Percentiles rank a stretch among this genome's conserved stretches.
Evolutionary conservation across 441 rosid genomes (phyloP).

Genomic region (Populus trichocarpa): DNA sequence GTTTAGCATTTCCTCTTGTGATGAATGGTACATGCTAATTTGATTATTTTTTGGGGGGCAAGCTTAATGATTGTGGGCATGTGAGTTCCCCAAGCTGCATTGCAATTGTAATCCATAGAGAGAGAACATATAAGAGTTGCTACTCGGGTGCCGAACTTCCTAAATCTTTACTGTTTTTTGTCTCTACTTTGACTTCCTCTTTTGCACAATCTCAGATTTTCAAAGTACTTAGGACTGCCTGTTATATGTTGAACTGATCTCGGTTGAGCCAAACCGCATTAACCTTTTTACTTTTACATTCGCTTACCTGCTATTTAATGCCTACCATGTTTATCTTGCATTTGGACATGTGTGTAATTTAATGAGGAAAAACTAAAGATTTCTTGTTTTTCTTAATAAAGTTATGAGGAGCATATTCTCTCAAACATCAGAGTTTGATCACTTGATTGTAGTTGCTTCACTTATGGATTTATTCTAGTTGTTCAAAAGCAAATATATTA

Average conservation of each 20-base stretch:
- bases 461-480: not conserved
- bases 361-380: too few species aligned
- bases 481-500: too few species aligned
- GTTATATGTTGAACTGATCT: not conserved
- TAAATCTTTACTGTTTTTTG: too few species aligned
- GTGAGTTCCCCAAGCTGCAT: not conserved
- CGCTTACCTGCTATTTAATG: not conserved
- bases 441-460: not conserved
- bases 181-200: not conserved
- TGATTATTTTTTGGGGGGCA: too few species aligned
- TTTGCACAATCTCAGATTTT: not conserved
- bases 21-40: not conserved
- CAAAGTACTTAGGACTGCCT: not conserved
- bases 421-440: constrained; percentile 1
- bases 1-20: not conserved
- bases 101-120: not conserved
- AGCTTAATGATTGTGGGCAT: not conserved
- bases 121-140: too few species aligned
- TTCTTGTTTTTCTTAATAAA: not conserved
- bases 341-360: too few species aligned
- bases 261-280: not conserved
- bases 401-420: not conserved
- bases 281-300: too few species aligned
- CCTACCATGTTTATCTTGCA: too few species aligned
- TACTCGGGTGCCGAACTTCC: too few species aligned